Evolutionary conservation across 1,284 basidiomycete species (phyloP), one percentile per base, ranked within the genome.

Genomic region (Mycena sp.): DNA sequence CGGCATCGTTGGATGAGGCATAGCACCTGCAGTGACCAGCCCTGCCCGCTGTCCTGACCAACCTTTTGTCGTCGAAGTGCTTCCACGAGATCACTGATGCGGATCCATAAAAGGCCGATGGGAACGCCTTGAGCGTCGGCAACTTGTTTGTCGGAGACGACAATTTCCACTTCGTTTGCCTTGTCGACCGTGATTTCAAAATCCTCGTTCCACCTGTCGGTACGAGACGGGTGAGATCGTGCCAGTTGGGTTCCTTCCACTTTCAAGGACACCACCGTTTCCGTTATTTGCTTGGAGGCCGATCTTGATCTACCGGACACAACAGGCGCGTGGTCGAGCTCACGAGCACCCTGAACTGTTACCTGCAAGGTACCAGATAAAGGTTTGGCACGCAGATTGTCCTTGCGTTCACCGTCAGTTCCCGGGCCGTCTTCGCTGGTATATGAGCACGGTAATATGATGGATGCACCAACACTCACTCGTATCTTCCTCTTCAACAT

Each of bases 131-230:
- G 86, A 12, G 81, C 78, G 65, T 95, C 93, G 66, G 89, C 90
- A 19, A 89, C 87, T 70, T 94, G 89, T 71, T 95, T 95, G 80
- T 99, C 98, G 72, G 96, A 98, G 26, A 99, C 88, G 16, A 95
- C 95, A 50, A 99, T 90, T 78, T 99, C 98, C 58, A 99, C 93
- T 83, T 99, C 98, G 76, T 97, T 99, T 35, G 96, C 96, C 77
- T 98, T 99, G 81, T 99, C 97, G 52, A 99, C 94, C 1, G 92
- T 87, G 65, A 99, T 94, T 77, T 98, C 94, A 68, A 99, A 99
- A 64, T 95, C 93, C 78, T 99, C 97, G 76, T 95, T 94, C 98
- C 98, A 99, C 50, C 93, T 89, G 78, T 99, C 98, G 49, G 91
- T 97, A 67, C 96, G 90, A 21, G 95, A 92, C 7, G 95, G 92